phyloP scores from a whole-genome alignment of 2,329 filamentous ascomycete species.

The Neonectria neomacrospora region DNA sequence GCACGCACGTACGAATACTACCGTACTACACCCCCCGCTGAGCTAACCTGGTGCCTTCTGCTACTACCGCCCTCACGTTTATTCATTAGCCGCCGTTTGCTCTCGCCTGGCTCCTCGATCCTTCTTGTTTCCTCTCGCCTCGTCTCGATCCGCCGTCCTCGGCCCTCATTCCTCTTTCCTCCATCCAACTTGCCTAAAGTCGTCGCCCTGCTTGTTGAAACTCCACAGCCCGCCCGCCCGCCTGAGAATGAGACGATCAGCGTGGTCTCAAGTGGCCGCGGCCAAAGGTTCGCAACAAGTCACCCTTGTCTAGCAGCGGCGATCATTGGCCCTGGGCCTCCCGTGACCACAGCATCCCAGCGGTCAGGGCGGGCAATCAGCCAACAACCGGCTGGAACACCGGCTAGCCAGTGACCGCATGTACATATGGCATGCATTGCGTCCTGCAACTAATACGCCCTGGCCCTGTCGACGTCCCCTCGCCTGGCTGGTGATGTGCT shows the following conservation, averaged over 20 bases:
- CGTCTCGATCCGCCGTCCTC: conserved; percentile 13
- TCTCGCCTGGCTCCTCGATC: conserved; percentile 13
- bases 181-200: conserved; percentile 19
- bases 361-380: conserved; percentile 40
- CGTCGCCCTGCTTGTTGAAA: conserved; percentile 26
- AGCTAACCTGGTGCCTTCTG: conserved; percentile 25
- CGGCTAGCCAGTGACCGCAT: conserved; percentile 43
- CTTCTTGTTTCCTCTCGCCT: conserved; percentile 26
- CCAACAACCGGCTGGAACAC: conserved; percentile 28
- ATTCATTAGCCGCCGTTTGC: conserved; percentile 37
- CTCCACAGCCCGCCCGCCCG: conserved; percentile 27
- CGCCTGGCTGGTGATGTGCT: conserved; percentile 37
- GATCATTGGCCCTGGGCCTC: conserved; percentile 43
- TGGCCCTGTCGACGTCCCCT: conserved; percentile 31
- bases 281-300: conserved; percentile 27
- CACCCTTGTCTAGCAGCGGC: conserved; percentile 41
- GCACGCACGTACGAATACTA: too few species aligned
- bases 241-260: conserved; percentile 34
- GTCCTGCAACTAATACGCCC: conserved; percentile 46
- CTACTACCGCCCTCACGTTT: conserved; percentile 30
- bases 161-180: neutral
- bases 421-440: conserved; percentile 49
- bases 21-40: conserved; percentile 23
- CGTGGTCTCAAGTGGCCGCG: conserved; percentile 25
- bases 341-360: conserved; percentile 41